Percentiles rank a stretch among this genome's conserved stretches.
Evolutionary conservation across 305 asterid species (phyloP).

Genomic region (Fraxinus dipetala): DNA sequence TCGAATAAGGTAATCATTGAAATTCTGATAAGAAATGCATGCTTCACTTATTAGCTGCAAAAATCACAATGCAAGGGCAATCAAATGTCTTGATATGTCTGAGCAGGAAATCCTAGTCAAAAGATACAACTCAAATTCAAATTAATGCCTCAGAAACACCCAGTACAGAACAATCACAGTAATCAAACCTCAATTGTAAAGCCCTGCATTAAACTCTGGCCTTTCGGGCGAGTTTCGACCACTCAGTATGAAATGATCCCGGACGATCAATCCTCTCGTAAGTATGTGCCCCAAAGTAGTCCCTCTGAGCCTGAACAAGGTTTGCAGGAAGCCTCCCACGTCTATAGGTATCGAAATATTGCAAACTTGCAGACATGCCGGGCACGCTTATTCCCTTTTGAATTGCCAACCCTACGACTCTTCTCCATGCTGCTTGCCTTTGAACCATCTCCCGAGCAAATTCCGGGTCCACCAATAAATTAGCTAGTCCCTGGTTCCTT

Average conservation of each 20-base stretch:
- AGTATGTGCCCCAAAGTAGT: slow-evolving; percentile 86
- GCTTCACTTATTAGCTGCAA: slow-evolving; percentile 49
- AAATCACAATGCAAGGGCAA: slow-evolving; percentile 25
- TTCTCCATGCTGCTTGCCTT: slow-evolving; percentile 88
- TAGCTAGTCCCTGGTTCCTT: slow-evolving; percentile 64
- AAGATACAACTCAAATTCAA: slow-evolving; percentile 23
- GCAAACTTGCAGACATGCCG: slow-evolving; percentile 85
- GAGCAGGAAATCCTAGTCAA: slow-evolving; percentile 31
- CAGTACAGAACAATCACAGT: slow-evolving; percentile 22
- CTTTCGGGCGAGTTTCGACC: slow-evolving; percentile 81
- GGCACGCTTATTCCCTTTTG: slow-evolving; percentile 71
- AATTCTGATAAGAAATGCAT: slow-evolving; percentile 16
- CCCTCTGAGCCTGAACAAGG: slow-evolving; percentile 95
- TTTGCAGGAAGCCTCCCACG: slow-evolving; percentile 80
- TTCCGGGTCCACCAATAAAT: slow-evolving; percentile 75
- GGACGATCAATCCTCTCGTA: slow-evolving; percentile 68
- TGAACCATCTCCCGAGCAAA: slow-evolving; percentile 92
- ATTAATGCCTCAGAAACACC: slow-evolving; percentile 13
- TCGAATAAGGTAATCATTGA: slow-evolving; percentile 2
- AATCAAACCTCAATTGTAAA: slow-evolving; percentile 14
- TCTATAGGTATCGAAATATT: slow-evolving; percentile 85
- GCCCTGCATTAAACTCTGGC: slow-evolving; percentile 28
- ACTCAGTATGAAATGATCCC: slow-evolving; percentile 76
- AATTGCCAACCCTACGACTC: slow-evolving; percentile 43
- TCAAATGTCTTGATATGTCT: slow-evolving; percentile 30